Percentiles rank a stretch among this genome's conserved stretches.
Conservation (phyloP, 345 rosid species). For the Camelina neglecta region DNA sequence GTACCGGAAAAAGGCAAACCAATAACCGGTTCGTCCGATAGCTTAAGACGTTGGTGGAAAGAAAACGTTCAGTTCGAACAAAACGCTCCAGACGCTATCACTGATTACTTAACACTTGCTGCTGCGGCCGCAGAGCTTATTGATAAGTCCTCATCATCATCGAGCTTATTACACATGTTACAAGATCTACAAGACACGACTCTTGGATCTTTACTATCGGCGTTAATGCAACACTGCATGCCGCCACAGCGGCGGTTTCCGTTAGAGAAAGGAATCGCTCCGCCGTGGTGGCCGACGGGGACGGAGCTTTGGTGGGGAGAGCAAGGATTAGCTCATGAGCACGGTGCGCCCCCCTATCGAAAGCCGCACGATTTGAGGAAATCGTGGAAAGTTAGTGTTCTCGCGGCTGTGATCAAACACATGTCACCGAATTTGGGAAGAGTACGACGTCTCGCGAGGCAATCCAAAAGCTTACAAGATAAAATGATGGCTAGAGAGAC, state of each 20-base stretch:
- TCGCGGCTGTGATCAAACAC: slow-evolving; percentile 69
- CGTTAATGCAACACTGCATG: slow-evolving; percentile 65
- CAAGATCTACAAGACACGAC: slow-evolving; percentile 68
- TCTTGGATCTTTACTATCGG: slow-evolving; percentile 65
- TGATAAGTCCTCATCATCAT: slow-evolving; percentile 20
- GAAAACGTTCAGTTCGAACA: slow-evolving; percentile 55
- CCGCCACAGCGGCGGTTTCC: slow-evolving; percentile 73
- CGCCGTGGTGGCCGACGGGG: slow-evolving; percentile 82
- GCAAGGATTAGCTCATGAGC: slow-evolving; percentile 57
- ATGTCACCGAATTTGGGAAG: slow-evolving; percentile 53
- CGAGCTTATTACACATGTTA: slow-evolving; percentile 52
- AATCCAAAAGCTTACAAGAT: slow-evolving; percentile 68
- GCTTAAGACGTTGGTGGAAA: slow-evolving; percentile 76
- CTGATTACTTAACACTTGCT: slow-evolving; percentile 44
- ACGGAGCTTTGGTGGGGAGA: slow-evolving; percentile 70
- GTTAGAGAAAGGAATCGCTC: slow-evolving; percentile 56
- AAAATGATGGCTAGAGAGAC: slow-evolving; percentile 74
- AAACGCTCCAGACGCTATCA: slow-evolving; percentile 50
- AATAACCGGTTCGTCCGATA: slow-evolving; percentile 67
- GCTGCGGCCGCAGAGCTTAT: slow-evolving; percentile 26
- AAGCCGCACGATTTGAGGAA: slow-evolving; percentile 77
- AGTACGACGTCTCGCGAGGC: slow-evolving; percentile 56
- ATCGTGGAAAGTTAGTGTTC: slow-evolving; percentile 69
- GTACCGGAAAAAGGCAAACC: slow-evolving; percentile 73
- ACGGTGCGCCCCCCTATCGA: slow-evolving; percentile 64